Percentiles rank a stretch among this genome's conserved stretches.
phyloP scores from a whole-genome alignment of 176 grass and related monocot species.

The Tuctoria greenei region DNA sequence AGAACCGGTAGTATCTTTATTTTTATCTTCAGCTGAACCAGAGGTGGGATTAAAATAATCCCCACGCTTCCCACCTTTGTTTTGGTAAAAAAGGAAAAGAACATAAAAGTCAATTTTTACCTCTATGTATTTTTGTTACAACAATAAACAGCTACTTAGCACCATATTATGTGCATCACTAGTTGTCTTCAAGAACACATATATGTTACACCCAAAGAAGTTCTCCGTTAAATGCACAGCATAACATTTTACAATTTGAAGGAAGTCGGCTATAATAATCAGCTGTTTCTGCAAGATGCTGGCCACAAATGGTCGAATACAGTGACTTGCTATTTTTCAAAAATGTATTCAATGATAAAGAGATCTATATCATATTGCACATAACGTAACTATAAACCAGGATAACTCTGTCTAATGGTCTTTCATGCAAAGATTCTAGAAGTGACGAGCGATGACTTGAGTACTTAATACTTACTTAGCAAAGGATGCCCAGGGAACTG shows the following conservation, averaged over 20 bases:
- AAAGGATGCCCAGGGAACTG: constrained; percentile 10
- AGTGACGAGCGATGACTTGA: background rate
- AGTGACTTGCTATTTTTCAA: background rate
- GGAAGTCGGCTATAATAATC: background rate
- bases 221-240: background rate
- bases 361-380: background rate
- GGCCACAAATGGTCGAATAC: background rate
- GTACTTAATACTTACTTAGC: background rate
- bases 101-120: constrained; percentile 4
- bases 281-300: constrained; percentile 13
- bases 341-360: background rate
- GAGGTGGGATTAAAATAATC: constrained; percentile 36
- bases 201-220: background rate
- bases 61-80: constrained; percentile 38
- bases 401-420: background rate
- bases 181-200: background rate
- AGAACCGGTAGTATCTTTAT: constrained; percentile 30
- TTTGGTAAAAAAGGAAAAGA: constrained; percentile 20
- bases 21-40: constrained; percentile 38
- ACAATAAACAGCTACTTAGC: constrained; percentile 15
- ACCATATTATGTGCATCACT: background rate
- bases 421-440: background rate
- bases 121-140: constrained; percentile 23
- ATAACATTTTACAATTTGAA: constrained; percentile 8
- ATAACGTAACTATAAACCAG: background rate